A percentile compares a stretch with the other conserved stretches of the same genome.
Evolutionary conservation across 2,329 filamentous ascomycete genomes (phyloP).

Genomic region (Teratosphaeria gauchensis): DNA sequence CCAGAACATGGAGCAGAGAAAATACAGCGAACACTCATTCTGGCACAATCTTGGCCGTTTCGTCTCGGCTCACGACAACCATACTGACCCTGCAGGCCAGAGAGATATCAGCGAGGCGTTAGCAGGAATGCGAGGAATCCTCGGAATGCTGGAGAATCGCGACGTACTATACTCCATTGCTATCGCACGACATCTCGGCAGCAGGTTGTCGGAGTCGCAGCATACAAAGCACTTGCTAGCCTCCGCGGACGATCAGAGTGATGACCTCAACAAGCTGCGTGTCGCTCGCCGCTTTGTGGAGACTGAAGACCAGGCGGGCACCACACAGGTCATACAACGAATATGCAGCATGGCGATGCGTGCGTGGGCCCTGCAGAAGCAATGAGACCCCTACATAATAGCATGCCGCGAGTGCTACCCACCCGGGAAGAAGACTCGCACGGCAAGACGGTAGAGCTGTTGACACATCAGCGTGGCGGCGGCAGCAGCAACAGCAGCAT

Average conservation of each 20-base stretch:
- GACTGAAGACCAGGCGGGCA: conserved; percentile 35
- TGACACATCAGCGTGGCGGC: neutral
- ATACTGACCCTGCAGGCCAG: conserved; percentile 38
- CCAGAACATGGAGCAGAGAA: conserved; percentile 19
- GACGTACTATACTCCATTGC: conserved; percentile 87
- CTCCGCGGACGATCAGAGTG: conserved; percentile 26
- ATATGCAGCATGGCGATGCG: conserved; percentile 41
- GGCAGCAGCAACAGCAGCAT: neutral
- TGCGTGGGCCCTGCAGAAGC: conserved; percentile 30
- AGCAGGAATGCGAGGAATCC: conserved; percentile 54
- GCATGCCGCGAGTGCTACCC: neutral
- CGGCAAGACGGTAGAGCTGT: neutral
- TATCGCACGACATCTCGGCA: conserved; percentile 64
- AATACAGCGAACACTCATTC: conserved; percentile 57
- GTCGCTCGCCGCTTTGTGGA: conserved; percentile 41
- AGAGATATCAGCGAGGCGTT: conserved; percentile 57
- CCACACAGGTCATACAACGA: conserved; percentile 39
- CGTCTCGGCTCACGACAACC: conserved; percentile 54
- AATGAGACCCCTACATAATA: conserved; percentile 3
- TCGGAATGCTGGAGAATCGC: conserved; percentile 75
- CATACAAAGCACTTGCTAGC: conserved; percentile 18
- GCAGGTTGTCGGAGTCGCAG: conserved; percentile 40
- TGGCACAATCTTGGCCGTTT: conserved; percentile 73
- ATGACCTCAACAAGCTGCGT: conserved; percentile 34
- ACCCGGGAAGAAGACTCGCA: too few relatives aligned